Conservation (phyloP, 2,329 filamentous ascomycete species). For the Cadophora gregata region DNA sequence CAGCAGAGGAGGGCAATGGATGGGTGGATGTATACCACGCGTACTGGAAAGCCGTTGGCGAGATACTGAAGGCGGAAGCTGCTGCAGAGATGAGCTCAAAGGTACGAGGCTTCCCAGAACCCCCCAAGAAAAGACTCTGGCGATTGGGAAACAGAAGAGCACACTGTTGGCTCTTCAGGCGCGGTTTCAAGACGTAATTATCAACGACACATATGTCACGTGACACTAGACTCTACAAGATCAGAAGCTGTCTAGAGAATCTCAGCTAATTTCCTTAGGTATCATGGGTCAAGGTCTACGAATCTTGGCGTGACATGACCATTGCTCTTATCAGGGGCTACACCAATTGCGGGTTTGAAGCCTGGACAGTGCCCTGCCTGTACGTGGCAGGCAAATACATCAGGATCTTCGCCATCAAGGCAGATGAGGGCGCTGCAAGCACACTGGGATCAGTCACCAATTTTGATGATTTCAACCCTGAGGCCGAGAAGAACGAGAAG, state of each 20-base stretch:
- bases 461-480: conserved; percentile 83
- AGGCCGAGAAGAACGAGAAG: conserved; percentile 79
- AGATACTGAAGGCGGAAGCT: conserved; percentile 72
- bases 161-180: neutral
- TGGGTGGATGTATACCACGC: conserved; percentile 86
- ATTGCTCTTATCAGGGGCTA: conserved; percentile 82
- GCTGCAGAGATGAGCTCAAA: conserved; percentile 44
- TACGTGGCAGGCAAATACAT: conserved; percentile 89
- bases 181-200: neutral
- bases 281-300: conserved; percentile 79
- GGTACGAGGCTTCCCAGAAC: conserved; percentile 29
- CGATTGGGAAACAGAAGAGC: no score
- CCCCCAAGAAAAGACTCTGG: no score
- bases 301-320: conserved; percentile 85
- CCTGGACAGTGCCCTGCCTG: conserved; percentile 92
- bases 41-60: conserved; percentile 83
- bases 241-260: neutral
- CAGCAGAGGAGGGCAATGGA: conserved; percentile 68
- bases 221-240: neutral
- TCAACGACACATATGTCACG: conserved; percentile 9
- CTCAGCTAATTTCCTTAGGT: conserved; percentile 31
- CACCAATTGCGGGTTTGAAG: conserved; percentile 74
- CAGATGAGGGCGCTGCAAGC: conserved; percentile 72
- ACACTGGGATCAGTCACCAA: conserved; percentile 51
- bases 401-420: conserved; percentile 86